Evolutionary conservation across 1,139 yeast species (phyloP), one percentile per base, ranked within the genome.

Genomic region (Citeromyces siamensis): DNA sequence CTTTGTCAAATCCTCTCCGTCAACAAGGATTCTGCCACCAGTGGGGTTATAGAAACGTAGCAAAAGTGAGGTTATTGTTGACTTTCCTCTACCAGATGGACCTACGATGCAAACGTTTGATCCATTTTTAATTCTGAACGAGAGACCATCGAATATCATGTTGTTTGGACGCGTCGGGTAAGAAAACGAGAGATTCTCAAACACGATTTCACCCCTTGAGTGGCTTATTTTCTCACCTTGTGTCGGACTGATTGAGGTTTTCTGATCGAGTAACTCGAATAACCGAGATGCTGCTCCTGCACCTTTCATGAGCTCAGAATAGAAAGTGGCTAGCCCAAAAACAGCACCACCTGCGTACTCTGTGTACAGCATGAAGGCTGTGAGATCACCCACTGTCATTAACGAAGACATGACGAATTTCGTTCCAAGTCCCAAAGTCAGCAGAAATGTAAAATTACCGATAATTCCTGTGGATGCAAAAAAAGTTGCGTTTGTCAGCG

Each of bases 61-160:
- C 39, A 90, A 55, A 39, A 90, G 59, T 21, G 90, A 83, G 2
- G 94, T 75, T 28, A 90, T 77, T 0, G 96, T 88, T 1, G 95
- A 84, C 56, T 90, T 90, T 22, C 97, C 98, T 44, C 93, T 76
- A 13, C 98, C 97, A 3, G 95, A 82, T 4, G 96, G 96, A 0
- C 97, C 98, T 10, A 88, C 97, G 45, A 90, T 75, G 55, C 96
- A 88, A 10, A 88, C 85, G 48, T 85, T 85, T 38, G 90, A 81
- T 2, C 96, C 96, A 13, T 84, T 71, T 31, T 73, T 73, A 41
- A 90, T 81, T 16, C 65, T 68, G 48, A 88, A 71, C 39, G 75
- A 66, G 37, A 88, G 52, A 20, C 72, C 67, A 29, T 68, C 64
- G 55, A 90, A 86, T 13, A 90, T 78, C 19, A 62, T 58, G 37